Base-by-base conservation (phyloP, 2,329 filamentous ascomycete species). In the Dactylonectria macrodidyma region DNA sequence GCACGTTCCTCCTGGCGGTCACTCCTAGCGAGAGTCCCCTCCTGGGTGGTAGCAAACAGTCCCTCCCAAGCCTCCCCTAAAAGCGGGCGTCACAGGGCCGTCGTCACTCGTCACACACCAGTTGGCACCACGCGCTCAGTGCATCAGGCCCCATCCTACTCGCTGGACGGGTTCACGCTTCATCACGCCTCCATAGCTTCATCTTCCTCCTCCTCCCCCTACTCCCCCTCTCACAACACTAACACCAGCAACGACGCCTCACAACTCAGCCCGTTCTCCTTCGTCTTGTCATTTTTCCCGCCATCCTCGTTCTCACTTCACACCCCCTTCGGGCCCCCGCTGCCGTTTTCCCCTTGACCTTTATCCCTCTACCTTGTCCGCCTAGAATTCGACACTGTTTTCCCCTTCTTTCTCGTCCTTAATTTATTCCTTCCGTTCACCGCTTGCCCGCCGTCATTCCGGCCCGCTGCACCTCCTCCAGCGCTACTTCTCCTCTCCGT, bases 221-320 rank as follows among this genome's bases (percentile, higher is more conserved):
- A 44, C 54, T 57, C 54, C 44, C 54, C 19, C 38, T 30, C 46
- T 46, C 38, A 44, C 59, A 62, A 55, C 59, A 44, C 24, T 55
- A 34, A 30, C 26, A 30, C 26, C 26, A 30, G 7, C 26, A 30
- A 30, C 54, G 46, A 41, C 56, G 52, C 52, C 54, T 48, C 52
- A 59, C 56, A 47, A 55, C 38, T 54, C 38, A 59, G 55, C 26
- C 59, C 30, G 41, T 50, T 33, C 59, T 51, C 51, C 34, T 56
- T 46, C 52, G 44, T 56, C 58, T 33, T 50, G 36, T 54, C 38
- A 26, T 38, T 38, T 51, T 48, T 52, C 30, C 65, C 66, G 54
- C 55, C 56, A 50, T 58, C 55, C 65, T 47, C 64, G 65, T 41
- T 62, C 62, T 62, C 36, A 41, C 66, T 41, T 62, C 62, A 62